These are phyloP conservation scores for Venturia effusa DNA, from an alignment of 2,329 filamentous ascomycete genomes.

Conservation along the genomic window DNA sequence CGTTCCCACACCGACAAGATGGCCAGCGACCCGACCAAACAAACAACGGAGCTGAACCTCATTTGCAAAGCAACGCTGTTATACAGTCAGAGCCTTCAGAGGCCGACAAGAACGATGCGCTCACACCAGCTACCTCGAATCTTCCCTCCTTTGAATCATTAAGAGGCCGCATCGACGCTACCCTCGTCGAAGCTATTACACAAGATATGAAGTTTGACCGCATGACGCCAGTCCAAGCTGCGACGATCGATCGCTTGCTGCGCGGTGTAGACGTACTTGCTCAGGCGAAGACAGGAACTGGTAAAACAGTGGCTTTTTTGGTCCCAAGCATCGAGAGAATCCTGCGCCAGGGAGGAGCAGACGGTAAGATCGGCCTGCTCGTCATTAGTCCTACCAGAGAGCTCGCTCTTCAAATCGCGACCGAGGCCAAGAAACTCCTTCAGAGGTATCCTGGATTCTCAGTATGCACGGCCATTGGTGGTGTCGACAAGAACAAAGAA, in stretches of 20 bases:
- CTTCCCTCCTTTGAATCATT: background rate
- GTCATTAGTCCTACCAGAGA: slow-evolving; percentile 53
- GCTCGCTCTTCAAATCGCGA: slow-evolving; percentile 44
- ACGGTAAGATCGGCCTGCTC: slow-evolving; percentile 33
- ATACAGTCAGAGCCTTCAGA: background rate
- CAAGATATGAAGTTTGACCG: slow-evolving; percentile 5
- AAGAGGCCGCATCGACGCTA: background rate
- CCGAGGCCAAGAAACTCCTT: slow-evolving; percentile 32
- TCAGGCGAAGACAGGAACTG: slow-evolving; percentile 41
- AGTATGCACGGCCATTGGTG: slow-evolving; percentile 35
- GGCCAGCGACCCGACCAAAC: background rate
- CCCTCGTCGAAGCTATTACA: background rate
- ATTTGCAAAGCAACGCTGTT: background rate
- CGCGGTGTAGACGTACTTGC: slow-evolving; percentile 20
- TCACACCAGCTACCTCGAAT: background rate
- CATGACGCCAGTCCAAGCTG: slow-evolving; percentile 1
- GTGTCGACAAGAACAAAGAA: slow-evolving; percentile 26
- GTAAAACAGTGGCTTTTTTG: slow-evolving; percentile 39
- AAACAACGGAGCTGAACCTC: background rate
- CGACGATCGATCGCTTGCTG: background rate
- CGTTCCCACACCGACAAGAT: background rate
- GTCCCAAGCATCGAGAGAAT: slow-evolving; percentile 37
- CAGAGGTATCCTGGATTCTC: slow-evolving; percentile 27
- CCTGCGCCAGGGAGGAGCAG: slow-evolving; percentile 19
- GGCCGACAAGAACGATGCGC: background rate